Evolutionary conservation across 805 yeast genomes (phyloP), one percentile per base, ranked within the genome.

Genomic region (Zygotorulaspora danielsina): DNA sequence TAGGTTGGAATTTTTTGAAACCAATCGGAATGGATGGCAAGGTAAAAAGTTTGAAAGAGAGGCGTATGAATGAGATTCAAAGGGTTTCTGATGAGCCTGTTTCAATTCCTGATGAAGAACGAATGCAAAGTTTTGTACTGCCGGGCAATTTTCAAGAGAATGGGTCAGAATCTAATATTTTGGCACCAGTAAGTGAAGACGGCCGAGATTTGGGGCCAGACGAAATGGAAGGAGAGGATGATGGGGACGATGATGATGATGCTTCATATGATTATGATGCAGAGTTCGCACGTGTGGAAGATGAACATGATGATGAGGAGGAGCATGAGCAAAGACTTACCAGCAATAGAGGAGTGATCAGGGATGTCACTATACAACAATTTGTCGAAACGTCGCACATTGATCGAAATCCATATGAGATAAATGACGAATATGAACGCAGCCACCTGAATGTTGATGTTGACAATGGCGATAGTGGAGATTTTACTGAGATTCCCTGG

Each of bases 11-110:
- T 10, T 66, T 65, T 39, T 53, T 82, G 40, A 65, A 66, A 31
- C 87, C 88, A 0, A 69, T 81, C 8, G 88, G 87, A 0, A 52
- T 78, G 7, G 66, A 68, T 2, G 76, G 71, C 54, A 81, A 84
- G 1, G 66, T 78, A 71, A 46, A 50, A 29, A 61, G 53, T 26
- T 42, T 55, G 46, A 54, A 55, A 20, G 64, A 55, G 30, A 57
- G 54, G 29, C 35, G 11, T 36, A 40, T 16, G 13, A 30, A 30
- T 10, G 6, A 4, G 16, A 27, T n/a, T 5, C 31, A 24, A 12
- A 22, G 27, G 17, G 10, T 25, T 27, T 12, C 25, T 18, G 16
- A 27, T 27, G 26, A 28, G 21, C 34, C 28, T 19, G 13, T 10
- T 4, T 17, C 10, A 27, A 16, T 32, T 10, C n/a, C 20, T 16